A percentile compares a stretch with the other conserved stretches of the same genome.
Evolutionary conservation across 345 rosid species (phyloP).

Genomic region (Euclidium syriacum): DNA sequence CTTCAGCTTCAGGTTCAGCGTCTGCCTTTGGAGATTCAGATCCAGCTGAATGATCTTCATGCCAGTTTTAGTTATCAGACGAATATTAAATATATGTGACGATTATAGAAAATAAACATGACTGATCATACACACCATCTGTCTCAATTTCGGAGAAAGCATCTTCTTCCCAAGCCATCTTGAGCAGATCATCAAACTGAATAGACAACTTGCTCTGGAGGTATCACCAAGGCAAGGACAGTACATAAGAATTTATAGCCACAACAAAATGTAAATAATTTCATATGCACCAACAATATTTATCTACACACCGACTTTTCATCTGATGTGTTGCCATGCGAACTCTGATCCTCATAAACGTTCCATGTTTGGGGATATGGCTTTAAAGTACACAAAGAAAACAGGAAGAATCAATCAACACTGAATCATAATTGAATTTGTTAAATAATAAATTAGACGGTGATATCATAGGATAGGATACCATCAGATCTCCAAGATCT

Average conservation of each 20-base stretch:
- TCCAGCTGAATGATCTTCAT: slow-evolving; percentile 41
- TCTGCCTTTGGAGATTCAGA: slow-evolving; percentile 39
- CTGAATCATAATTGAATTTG: background rate
- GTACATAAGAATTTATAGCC: background rate
- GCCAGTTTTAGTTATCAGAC: slow-evolving; percentile 3
- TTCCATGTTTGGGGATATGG: slow-evolving; percentile 66
- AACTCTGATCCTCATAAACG: slow-evolving; percentile 57
- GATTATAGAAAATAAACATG: background rate
- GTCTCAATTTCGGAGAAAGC: slow-evolving; percentile 39
- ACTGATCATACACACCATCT: slow-evolving; percentile 46
- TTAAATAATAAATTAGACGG: background rate
- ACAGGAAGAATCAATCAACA: slow-evolving; percentile 7
- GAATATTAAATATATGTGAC: background rate
- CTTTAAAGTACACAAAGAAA: slow-evolving; percentile 37
- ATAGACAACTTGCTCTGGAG: slow-evolving; percentile 73
- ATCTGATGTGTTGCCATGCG: slow-evolving; percentile 31
- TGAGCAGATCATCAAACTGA: slow-evolving; percentile 85
- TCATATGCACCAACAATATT: background rate
- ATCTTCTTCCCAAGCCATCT: slow-evolving; percentile 92
- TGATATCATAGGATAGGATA: slow-evolving; percentile 23
- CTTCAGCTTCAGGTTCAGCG: slow-evolving; percentile 39
- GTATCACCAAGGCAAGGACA: slow-evolving; percentile 11
- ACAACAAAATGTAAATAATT: slow-evolving; percentile 5
- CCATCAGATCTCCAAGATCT: slow-evolving; percentile 83
- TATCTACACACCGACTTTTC: slow-evolving; percentile 61